phyloP scores from a whole-genome alignment of 1,284 basidiomycete species.

The Papiliotrema flavescens region DNA sequence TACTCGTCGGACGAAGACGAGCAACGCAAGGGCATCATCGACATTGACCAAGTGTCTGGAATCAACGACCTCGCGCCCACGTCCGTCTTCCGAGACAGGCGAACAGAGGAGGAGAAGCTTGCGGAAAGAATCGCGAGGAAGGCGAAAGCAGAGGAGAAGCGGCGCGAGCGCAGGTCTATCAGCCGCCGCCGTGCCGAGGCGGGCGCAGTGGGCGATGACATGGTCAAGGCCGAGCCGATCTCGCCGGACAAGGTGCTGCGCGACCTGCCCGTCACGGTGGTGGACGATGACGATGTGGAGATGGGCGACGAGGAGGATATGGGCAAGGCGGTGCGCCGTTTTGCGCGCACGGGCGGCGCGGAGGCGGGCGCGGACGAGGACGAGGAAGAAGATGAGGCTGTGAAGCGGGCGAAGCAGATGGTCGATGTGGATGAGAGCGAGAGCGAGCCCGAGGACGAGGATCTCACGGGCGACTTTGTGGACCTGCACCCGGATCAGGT shows the following conservation, averaged over 20 bases:
- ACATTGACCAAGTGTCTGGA: constrained; percentile 73
- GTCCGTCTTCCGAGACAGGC: constrained; percentile 56
- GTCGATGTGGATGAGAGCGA: constrained; percentile 78
- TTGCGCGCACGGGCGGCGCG: constrained; percentile 43
- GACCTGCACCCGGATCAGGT: no score
- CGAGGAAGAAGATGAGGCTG: constrained; percentile 48
- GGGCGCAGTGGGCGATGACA: constrained; percentile 5
- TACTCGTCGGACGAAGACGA: constrained; percentile 88
- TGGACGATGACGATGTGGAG: constrained; percentile 37
- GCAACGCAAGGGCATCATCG: constrained; percentile 58
- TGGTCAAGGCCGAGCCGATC: constrained; percentile 41
- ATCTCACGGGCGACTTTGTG: constrained; percentile 77
- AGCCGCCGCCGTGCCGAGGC: background rate
- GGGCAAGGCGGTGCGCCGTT: constrained; percentile 31
- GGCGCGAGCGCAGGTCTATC: background rate
- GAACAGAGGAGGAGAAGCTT: constrained; percentile 39
- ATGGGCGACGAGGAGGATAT: constrained; percentile 35
- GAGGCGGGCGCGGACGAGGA: constrained; percentile 40
- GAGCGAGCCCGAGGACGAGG: constrained; percentile 78
- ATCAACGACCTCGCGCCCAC: constrained; percentile 90
- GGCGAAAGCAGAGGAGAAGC: background rate
- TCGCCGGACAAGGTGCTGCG: constrained; percentile 27
- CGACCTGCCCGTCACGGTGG: constrained; percentile 2
- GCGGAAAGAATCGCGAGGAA: constrained; percentile 10
- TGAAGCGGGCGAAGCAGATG: constrained; percentile 56